Base-by-base conservation (phyloP, 2,329 filamentous ascomycete genomes). In the Fusarium udum region DNA sequence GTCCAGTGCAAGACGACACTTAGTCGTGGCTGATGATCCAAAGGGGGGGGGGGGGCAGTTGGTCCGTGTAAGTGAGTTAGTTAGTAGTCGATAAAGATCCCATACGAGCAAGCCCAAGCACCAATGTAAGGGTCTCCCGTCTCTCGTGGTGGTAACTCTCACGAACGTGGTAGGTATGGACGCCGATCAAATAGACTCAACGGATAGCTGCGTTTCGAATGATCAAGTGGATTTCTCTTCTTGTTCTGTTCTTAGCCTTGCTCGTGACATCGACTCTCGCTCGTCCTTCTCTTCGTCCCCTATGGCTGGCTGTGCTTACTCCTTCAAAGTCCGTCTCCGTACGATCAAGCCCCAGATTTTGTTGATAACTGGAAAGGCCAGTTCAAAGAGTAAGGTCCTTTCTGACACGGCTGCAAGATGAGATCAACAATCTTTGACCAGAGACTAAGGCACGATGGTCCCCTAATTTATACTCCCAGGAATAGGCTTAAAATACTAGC, bases 381-480 rank as follows among this genome's bases (percentile, higher is more conserved):
- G 48, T 63, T 43, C 52, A 61, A 71, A 64, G 28, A 53, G 18
- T 46, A 46, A 61, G 51, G 43, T 56, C 66, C 40, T 71, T 74
- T 75, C 64, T 74, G 64, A 69, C 65, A 72, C 61, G 68, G 77
- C 71, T 78, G 72, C 73, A 77, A 71, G 72, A 77, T 78, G 61
- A 72, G 75, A 75, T 76, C 71, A 60, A 55, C 70, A 58, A 61
- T 51, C 46, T 58, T 69, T 51, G 49, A 53, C 52, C 51, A n/a
- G 64, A 61, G 55, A 43, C 67, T 53, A 58, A 73, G 59, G 72
- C 75, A 73, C 59, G 63, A 43, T 56, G 24, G 57, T 66, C 74
- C 57, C 70, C 64, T 66, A 59, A 75, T 75, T 78, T 80, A 80
- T 80, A 80, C 71, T 77, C 65, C 64, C 57, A 48, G 57, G 61